Evolutionary conservation across 805 yeast genomes (phyloP), one percentile per base, ranked within the genome.

Genomic region (Priceomyces melissophilus): DNA sequence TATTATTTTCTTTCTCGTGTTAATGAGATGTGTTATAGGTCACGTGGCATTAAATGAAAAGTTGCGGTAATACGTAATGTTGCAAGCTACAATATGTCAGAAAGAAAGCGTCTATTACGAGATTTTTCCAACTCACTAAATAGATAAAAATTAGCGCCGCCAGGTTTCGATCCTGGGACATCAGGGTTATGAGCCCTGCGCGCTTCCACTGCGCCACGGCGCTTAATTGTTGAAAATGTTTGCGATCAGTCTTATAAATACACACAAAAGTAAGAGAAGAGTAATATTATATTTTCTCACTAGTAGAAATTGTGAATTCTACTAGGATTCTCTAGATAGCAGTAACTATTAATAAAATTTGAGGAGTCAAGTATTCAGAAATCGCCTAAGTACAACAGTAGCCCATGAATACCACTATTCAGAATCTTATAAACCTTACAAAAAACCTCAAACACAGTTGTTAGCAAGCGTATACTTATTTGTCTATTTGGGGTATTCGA

Each of bases 131-230:
- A 26, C 29, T 26, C 11, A 26, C 29, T n/a, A n/a, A n/a, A n/a
- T n/a, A n/a, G n/a, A 35, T 10, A 26, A 28, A 39, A 41, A 46
- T 30, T 84, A 84, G 93, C 93, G 87, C 84, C 84, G 87, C 87
- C 78, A 71, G 87, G 93, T 85, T 84, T 85, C 93, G 93, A 85
- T 85, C 95, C 89, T 72, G 79, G 89, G 95, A 84, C 91, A 82
- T 85, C 91, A 84, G 93, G 91, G 95, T 85, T 85, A 85, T 85
- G 95, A 85, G 95, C 95, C 93, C 93, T 83, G 91, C 91, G 91
- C 93, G 93, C 91, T 85, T 84, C 95, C 93, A 82, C 93, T 85
- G 91, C 93, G 91, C 91, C 91, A 85, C 89, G 84, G 84, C 89
- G 93, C 93, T 84, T 20, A 20, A 20, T 20, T 20, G 25, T 20